phyloP scores from a whole-genome alignment of 2,329 filamentous ascomycete species.

The Fusarium sp. region DNA sequence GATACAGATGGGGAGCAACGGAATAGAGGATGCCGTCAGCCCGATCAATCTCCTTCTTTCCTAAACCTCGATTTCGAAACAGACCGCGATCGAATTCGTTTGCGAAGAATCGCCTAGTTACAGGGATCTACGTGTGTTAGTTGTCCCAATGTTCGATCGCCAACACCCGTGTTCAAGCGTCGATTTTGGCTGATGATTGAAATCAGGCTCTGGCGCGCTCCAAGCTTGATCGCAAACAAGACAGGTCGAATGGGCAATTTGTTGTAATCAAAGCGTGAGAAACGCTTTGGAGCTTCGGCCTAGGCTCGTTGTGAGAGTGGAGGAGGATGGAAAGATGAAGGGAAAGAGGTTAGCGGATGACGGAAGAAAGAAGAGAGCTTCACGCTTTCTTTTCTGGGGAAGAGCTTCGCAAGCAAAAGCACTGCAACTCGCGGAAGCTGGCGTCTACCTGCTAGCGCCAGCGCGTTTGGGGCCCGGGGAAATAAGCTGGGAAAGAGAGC shows the following conservation, averaged over 20 bases:
- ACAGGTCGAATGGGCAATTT: neutral
- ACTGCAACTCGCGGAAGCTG: conserved; percentile 28
- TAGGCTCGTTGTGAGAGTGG: neutral
- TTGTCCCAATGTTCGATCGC: neutral
- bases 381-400: conserved; percentile 31
- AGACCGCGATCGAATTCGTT: conserved; percentile 22
- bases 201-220: conserved; percentile 16
- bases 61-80: conserved; percentile 25
- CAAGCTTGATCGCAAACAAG: conserved; percentile 16
- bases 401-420: conserved; percentile 43
- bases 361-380: conserved; percentile 29
- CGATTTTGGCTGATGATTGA: conserved; percentile 2
- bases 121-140: neutral
- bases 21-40: conserved; percentile 36
- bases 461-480: conserved; percentile 36
- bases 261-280: neutral
- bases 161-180: conserved; percentile 2
- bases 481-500: conserved; percentile 37
- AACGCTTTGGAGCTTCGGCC: neutral
- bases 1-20: conserved; percentile 37
- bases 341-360: conserved; percentile 3
- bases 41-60: conserved; percentile 39
- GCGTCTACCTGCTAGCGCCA: conserved; percentile 36
- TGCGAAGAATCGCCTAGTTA: conserved; percentile 4
- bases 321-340: neutral